These are phyloP conservation scores for Endoconidiophora laricicola DNA, from an alignment of 2,329 filamentous ascomycete genomes.

Conservation along the genomic window DNA sequence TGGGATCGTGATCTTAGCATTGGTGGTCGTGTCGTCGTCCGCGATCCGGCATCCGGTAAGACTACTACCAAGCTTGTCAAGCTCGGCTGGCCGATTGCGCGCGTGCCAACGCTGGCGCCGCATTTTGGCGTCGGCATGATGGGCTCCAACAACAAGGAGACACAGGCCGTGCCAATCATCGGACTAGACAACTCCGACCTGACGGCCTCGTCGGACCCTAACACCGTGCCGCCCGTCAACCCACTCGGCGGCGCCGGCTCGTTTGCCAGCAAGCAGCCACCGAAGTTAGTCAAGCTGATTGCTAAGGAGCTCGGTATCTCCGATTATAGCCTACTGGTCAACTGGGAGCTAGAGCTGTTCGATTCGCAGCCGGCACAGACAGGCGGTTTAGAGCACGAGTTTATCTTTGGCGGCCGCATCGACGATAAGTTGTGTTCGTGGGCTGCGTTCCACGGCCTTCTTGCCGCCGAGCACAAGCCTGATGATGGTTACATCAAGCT, in stretches of 20 bases:
- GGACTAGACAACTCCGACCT: slow-evolving; percentile 62
- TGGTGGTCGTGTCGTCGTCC: slow-evolving; percentile 75
- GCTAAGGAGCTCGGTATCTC: slow-evolving; percentile 58
- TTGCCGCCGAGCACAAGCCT: slow-evolving; percentile 44
- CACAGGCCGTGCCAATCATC: slow-evolving; percentile 85
- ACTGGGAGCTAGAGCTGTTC: slow-evolving; percentile 95
- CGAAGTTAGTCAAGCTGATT: slow-evolving; percentile 70
- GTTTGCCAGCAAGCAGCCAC: slow-evolving; percentile 72
- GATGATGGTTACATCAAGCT: slow-evolving; percentile 63
- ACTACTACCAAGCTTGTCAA: slow-evolving; percentile 72
- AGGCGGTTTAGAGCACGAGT: slow-evolving; percentile 74
- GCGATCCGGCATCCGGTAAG: slow-evolving; percentile 54
- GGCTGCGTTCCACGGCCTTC: slow-evolving; percentile 69
- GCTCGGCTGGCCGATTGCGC: slow-evolving; percentile 84
- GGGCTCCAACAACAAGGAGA: slow-evolving; percentile 63
- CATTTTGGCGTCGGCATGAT: slow-evolving; percentile 73
- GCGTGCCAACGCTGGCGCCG: slow-evolving; percentile 78
- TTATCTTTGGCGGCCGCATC: slow-evolving; percentile 88
- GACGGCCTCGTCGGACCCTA: slow-evolving; percentile 16
- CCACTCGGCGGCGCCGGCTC: slow-evolving; percentile 47
- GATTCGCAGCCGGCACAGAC: slow-evolving; percentile 74
- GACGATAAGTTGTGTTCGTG: slow-evolving; percentile 97
- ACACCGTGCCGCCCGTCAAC: slow-evolving; percentile 14
- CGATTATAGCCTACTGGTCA: slow-evolving; percentile 54
- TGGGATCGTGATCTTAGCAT: slow-evolving; percentile 92